These are phyloP conservation scores for Aspergillus clavatus DNA, from an alignment of 2,329 filamentous ascomycete genomes.

Conservation along the genomic window DNA sequence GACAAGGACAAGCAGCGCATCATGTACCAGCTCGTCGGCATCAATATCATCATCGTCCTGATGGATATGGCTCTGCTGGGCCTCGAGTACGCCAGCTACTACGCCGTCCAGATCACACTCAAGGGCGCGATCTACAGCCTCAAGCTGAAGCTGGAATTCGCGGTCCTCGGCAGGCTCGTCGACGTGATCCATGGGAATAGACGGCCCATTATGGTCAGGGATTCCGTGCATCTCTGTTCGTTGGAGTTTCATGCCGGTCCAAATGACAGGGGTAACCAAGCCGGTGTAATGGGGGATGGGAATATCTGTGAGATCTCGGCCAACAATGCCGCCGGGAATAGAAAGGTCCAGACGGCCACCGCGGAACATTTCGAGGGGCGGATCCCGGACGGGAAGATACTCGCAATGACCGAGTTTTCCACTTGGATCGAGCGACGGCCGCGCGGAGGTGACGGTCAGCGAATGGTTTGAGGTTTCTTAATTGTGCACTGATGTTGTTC, in stretches of 20 bases:
- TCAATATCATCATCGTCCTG: slow-evolving; percentile 45
- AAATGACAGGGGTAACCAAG: slow-evolving; percentile 3
- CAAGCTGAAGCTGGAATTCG: slow-evolving; percentile 52
- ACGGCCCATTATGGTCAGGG: slow-evolving; percentile 17
- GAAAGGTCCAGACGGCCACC: not conserved
- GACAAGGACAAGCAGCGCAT: slow-evolving; percentile 28
- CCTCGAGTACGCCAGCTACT: slow-evolving; percentile 39
- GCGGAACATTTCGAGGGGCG: not conserved
- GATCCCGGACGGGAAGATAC: slow-evolving; percentile 17
- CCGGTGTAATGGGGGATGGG: slow-evolving; percentile 4
- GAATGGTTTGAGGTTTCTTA: not conserved
- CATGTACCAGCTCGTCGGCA: slow-evolving; percentile 43
- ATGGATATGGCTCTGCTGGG: slow-evolving; percentile 44
- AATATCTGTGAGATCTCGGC: not conserved
- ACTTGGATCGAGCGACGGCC: slow-evolving; percentile 17
- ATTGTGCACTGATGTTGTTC: not conserved
- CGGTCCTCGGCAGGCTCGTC: slow-evolving; percentile 48
- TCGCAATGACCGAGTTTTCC: slow-evolving; percentile 21
- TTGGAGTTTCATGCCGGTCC: slow-evolving; percentile 9
- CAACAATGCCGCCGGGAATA: not conserved
- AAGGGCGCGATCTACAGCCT: slow-evolving; percentile 39
- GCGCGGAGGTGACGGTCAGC: not conserved
- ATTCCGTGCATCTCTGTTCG: slow-evolving; percentile 22
- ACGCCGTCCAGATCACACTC: slow-evolving; percentile 37
- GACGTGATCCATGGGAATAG: slow-evolving; percentile 32